Percentiles rank a stretch among this genome's conserved stretches.
Conservation (phyloP, 2,329 filamentous ascomycete genomes). For the Talaromyces sp. region DNA sequence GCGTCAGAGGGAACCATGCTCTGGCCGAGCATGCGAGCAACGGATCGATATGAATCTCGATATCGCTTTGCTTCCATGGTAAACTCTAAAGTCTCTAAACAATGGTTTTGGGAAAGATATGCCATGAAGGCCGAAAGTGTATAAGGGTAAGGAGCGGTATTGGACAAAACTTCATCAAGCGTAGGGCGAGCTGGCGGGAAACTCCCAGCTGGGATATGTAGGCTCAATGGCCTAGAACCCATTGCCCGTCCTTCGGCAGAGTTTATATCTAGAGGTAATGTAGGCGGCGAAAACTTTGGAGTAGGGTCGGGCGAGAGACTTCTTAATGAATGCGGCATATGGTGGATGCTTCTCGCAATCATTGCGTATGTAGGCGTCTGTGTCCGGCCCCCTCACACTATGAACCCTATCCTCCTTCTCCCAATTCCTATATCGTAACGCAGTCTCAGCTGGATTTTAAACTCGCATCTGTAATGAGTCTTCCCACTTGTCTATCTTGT, state of each 20-base stretch:
- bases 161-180: constrained; percentile 79
- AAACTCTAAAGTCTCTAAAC: constrained; percentile 92
- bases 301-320: constrained; percentile 40
- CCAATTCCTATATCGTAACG: constrained; percentile 1
- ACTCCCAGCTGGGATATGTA: constrained; percentile 36
- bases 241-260: constrained; percentile 33
- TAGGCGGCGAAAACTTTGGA: constrained; percentile 40
- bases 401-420: not conserved
- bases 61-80: constrained; percentile 91
- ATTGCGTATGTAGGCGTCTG: constrained; percentile 29
- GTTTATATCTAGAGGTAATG: constrained; percentile 41
- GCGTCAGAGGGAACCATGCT: constrained; percentile 47
- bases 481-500: not conserved
- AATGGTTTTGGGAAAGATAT: constrained; percentile 94
- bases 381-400: constrained; percentile 3
- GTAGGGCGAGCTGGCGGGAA: constrained; percentile 57
- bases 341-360: constrained; percentile 35
- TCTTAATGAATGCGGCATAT: constrained; percentile 33
- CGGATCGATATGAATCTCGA: constrained; percentile 58
- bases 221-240: constrained; percentile 43
- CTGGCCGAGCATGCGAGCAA: constrained; percentile 48
- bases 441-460: not conserved
- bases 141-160: constrained; percentile 80
- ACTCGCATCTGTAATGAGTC: constrained; percentile 6
- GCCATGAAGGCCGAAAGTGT: constrained; percentile 92